A percentile compares a stretch with the other conserved stretches of the same genome.
Conservation (phyloP, 768 basidiomycete species). For the Neoboletus magnificus region DNA sequence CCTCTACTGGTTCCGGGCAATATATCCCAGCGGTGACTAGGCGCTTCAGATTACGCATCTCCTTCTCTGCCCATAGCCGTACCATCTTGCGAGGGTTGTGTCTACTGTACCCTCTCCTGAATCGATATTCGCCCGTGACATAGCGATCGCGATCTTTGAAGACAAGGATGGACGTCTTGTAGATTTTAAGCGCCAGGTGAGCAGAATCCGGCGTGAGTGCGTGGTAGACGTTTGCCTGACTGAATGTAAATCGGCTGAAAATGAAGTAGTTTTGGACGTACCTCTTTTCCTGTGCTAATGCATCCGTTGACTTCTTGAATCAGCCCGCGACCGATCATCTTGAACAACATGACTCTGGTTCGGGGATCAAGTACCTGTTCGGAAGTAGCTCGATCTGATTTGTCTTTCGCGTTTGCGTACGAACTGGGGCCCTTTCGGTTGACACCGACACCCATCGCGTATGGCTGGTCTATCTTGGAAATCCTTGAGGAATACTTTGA, state of each 20-base stretch:
- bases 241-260: slow-evolving; percentile 2
- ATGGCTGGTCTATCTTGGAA: slow-evolving; percentile 71
- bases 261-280: slow-evolving; percentile 28
- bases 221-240: slow-evolving; percentile 95
- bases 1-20: slow-evolving; percentile 88
- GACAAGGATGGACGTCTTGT: slow-evolving; percentile 95
- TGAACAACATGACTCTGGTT: slow-evolving; percentile 91
- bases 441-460: slow-evolving; percentile 65
- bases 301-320: slow-evolving; percentile 93
- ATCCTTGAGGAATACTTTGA: slow-evolving; percentile 76
- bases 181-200: slow-evolving; percentile 94
- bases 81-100: slow-evolving; percentile 99
- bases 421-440: slow-evolving; percentile 93
- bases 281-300: slow-evolving; percentile 98
- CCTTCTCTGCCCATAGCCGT: slow-evolving; percentile 97
- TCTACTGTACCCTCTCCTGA: slow-evolving; percentile 83
- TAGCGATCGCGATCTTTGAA: slow-evolving; percentile 99
- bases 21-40: slow-evolving; percentile 78
- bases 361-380: slow-evolving; percentile 97
- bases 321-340: slow-evolving; percentile 90
- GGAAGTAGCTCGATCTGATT: slow-evolving; percentile 92
- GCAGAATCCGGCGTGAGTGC: slow-evolving; percentile 52
- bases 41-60: slow-evolving; percentile 92
- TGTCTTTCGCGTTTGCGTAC: slow-evolving; percentile 88
- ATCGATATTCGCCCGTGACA: slow-evolving; percentile 94